phyloP scores from a whole-genome alignment of 2,329 filamentous ascomycete genomes.

The Periconia sp. region DNA sequence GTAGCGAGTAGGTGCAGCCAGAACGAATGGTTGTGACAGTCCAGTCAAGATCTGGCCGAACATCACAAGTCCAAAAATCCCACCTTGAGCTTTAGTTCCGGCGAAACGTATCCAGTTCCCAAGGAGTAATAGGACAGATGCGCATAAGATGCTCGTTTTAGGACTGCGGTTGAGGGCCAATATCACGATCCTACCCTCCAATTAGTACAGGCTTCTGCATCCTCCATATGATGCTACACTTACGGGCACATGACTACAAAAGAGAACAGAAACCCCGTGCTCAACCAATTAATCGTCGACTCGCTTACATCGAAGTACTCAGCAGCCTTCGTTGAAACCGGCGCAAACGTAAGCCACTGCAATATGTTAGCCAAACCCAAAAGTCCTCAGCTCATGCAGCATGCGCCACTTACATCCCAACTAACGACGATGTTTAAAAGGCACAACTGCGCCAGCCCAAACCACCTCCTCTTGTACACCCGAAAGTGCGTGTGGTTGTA shows the following conservation, averaged over 20 bases:
- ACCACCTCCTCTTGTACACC: conserved; percentile 86
- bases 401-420: conserved; percentile 80
- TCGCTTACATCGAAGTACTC: conserved; percentile 77
- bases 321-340: conserved; percentile 76
- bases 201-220: neutral
- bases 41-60: conserved; percentile 91
- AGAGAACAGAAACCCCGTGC: conserved; percentile 83
- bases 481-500: conserved; percentile 45
- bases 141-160: conserved; percentile 74
- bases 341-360: conserved; percentile 93
- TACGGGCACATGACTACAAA: conserved; percentile 76
- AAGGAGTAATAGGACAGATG: conserved; percentile 74
- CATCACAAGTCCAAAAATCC: conserved; percentile 79
- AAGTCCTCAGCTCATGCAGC: too few species aligned
- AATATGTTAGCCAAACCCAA: too few species aligned
- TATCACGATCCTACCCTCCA: conserved; percentile 62
- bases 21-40: conserved; percentile 88
- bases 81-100: conserved; percentile 64
- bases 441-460: conserved; percentile 82
- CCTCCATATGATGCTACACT: conserved; percentile 29
- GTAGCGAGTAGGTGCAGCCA: conserved; percentile 87
- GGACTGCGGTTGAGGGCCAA: conserved; percentile 81
- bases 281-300: conserved; percentile 88
- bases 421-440: conserved; percentile 91
- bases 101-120: conserved; percentile 94